Evolutionary conservation across 2,329 filamentous ascomycete species (phyloP), one percentile per base, ranked within the genome.

Genomic region (Exophiala sideris): DNA sequence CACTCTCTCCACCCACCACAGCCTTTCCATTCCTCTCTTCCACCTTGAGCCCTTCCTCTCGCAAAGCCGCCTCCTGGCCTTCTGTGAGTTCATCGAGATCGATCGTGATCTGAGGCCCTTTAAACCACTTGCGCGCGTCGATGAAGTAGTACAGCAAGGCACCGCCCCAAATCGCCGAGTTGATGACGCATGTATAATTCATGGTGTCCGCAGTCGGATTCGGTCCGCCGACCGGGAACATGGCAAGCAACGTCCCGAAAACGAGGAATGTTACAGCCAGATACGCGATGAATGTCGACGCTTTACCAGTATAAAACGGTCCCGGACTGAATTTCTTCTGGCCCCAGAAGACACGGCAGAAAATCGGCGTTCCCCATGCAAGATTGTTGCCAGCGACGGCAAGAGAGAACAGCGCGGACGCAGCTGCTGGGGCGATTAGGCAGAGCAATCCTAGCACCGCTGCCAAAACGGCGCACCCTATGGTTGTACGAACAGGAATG

Each of bases 141-240:
- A 81, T 59, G 58, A 73, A 73, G 63, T 84, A 85, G 66, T 85
- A 85, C 1, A 71, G 46, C 60, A 83, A 65, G 0, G 77, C 74
- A 1, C 80, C 80, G 11, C 77, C 69, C 82, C 82, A 85, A 1
- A 85, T 76, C 3, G 76, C 76, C 33, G 73, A 73, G 58, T 84
- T 84, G 55, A 86, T 80, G 1, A 84, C 82, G 2, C 84, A 75
- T 0, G 82, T 84, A 63, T 85, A 85, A 61, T 85, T 86, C 82
- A 85, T 85, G 12, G 68, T 68, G 69, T 60, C 64, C 71, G 73
- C 65, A 6, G 70, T 73, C 1, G 81, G 81, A 60, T 77, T 69
- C 24, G 82, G 80, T 0, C 81, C 82, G 3, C 71, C 72, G 10
- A 70, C 71, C 0, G 82, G 82, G 64, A 85, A 83, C 81, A 85